These are phyloP conservation scores for Clathrospora elynae DNA, from an alignment of 2,329 filamentous ascomycete species.

Conservation along the genomic window DNA sequence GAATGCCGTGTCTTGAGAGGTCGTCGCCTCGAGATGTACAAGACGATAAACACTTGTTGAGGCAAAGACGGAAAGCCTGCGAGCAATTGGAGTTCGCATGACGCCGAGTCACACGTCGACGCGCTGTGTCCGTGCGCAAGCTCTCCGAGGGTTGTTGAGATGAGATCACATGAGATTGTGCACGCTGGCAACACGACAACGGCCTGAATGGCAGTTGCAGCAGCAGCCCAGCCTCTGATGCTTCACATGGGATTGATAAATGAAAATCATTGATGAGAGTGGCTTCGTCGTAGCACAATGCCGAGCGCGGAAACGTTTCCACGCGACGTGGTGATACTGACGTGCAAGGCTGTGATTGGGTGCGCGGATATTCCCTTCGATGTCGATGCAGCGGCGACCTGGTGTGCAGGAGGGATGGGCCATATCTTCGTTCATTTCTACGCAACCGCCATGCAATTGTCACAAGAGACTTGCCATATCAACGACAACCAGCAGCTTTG, in stretches of 20 bases:
- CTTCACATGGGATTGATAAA: too few species aligned
- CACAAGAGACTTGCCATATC: too few species aligned
- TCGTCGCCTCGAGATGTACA: slow-evolving; percentile 21
- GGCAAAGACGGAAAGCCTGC: slow-evolving; percentile 16
- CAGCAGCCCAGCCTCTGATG: too few species aligned
- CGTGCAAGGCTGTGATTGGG: slow-evolving; percentile 27
- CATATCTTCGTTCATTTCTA: too few species aligned
- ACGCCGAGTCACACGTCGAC: slow-evolving; percentile 23
- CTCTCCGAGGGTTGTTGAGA: slow-evolving; percentile 1
- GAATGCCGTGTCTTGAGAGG: slow-evolving; percentile 20
- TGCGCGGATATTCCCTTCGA: not conserved
- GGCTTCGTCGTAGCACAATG: not conserved
- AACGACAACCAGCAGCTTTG: too few species aligned
- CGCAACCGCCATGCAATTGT: too few species aligned
- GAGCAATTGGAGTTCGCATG: slow-evolving; percentile 27
- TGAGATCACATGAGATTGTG: too few species aligned
- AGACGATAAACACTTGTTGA: slow-evolving; percentile 27
- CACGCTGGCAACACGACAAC: not conserved
- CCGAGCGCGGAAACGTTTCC: slow-evolving; percentile 1
- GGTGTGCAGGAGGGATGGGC: slow-evolving; percentile 7
- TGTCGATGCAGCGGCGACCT: slow-evolving; percentile 1
- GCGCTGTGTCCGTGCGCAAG: slow-evolving; percentile 9
- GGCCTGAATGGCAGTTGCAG: not conserved
- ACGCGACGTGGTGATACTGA: slow-evolving; percentile 25
- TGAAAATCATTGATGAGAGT: too few species aligned